phyloP scores from a whole-genome alignment of 2,329 filamentous ascomycete genomes.

The Niveomyces coronatus region DNA sequence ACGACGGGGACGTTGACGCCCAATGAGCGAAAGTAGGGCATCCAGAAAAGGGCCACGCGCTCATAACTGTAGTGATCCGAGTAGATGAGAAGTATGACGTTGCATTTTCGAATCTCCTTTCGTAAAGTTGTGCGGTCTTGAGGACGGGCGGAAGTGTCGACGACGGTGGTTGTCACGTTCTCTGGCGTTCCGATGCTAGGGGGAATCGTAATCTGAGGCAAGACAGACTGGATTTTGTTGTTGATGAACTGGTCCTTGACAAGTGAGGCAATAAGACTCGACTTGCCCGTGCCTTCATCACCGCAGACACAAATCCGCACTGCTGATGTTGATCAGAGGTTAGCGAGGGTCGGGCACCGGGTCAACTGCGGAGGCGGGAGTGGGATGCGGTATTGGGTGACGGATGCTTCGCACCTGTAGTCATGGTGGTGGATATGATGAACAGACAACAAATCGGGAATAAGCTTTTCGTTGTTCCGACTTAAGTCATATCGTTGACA shows the following conservation, averaged over 20 bases:
- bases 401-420: conserved; percentile 16
- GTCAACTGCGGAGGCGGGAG: neutral
- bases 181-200: conserved; percentile 88
- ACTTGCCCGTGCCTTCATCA: conserved; percentile 92
- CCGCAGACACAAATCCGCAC: conserved; percentile 95
- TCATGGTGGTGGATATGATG: conserved; percentile 13
- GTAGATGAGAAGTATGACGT: conserved; percentile 93
- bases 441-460: neutral
- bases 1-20: conserved; percentile 99
- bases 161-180: conserved; percentile 93
- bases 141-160: conserved; percentile 91
- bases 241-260: conserved; percentile 96
- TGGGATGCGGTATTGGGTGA: neutral
- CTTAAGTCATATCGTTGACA: conserved; percentile 5
- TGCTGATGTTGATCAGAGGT: conserved; percentile 12
- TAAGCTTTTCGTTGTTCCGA: neutral
- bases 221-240: conserved; percentile 87
- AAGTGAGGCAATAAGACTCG: conserved; percentile 83
- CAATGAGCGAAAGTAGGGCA: conserved; percentile 93
- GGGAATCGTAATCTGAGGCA: conserved; percentile 91
- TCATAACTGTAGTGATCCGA: conserved; percentile 99
- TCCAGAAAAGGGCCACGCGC: conserved; percentile 92
- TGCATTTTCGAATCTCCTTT: conserved; percentile 92
- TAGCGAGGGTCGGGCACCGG: neutral
- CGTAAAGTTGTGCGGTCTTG: conserved; percentile 84